These are phyloP conservation scores for Nitzschia inconspicua DNA, from an alignment of 108 stramenopile genomes.

Conservation along the genomic window DNA sequence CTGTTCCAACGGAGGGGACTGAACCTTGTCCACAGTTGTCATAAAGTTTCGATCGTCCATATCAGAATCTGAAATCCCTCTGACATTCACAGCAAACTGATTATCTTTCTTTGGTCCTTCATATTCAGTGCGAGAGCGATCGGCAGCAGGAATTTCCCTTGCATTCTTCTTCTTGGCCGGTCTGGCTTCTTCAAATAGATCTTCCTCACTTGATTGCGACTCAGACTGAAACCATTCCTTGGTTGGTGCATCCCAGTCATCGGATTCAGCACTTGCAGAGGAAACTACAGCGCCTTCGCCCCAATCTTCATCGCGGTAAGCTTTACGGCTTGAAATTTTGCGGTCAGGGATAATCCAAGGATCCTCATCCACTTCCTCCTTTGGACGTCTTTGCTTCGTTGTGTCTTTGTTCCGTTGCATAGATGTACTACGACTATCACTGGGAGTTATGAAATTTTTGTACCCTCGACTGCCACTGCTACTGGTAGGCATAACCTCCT, in stretches of 20 bases:
- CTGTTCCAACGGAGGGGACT: not conserved
- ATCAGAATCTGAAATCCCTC: not conserved
- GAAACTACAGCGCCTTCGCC: conserved; percentile 19
- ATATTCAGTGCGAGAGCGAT: not conserved
- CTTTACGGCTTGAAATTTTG: conserved; percentile 4
- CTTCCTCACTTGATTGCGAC: no score
- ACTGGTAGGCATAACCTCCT: no score
- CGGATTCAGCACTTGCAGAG: conserved; percentile 20
- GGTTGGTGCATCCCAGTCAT: conserved; percentile 24
- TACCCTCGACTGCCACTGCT: no score
- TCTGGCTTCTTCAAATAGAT: no score
- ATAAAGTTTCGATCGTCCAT: not conserved
- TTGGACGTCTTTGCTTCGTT: not conserved
- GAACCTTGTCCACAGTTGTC: no score
- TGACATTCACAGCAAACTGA: not conserved
- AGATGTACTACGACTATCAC: no score
- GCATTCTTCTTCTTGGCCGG: no score
- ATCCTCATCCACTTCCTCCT: conserved; percentile 10
- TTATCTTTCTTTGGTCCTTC: not conserved
- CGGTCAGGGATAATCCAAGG: conserved; percentile 33
- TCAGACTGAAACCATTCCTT: conserved; percentile 22
- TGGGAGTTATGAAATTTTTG: no score
- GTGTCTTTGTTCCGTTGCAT: no score
- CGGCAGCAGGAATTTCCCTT: not conserved
- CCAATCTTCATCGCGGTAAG: conserved; percentile 17